Evolutionary conservation across 2,329 filamentous ascomycete species (phyloP).

Genomic region (Xylariaceae sp.): DNA sequence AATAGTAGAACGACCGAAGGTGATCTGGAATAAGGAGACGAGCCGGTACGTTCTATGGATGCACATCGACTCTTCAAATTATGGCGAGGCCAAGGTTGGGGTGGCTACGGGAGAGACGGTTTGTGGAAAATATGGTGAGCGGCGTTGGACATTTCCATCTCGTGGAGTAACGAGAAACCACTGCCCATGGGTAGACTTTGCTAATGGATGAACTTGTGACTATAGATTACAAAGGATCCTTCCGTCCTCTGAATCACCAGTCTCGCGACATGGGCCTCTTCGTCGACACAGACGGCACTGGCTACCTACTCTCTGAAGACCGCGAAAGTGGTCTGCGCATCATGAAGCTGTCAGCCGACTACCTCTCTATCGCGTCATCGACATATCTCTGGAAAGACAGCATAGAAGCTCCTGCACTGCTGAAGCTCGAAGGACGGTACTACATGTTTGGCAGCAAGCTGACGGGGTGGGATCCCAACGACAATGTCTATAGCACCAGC

Average conservation of each 20-base stretch:
- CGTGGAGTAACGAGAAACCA: too few relatives aligned
- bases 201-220: neutral
- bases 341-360: conserved; percentile 51
- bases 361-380: conserved; percentile 44
- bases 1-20: conserved; percentile 27
- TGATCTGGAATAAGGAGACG: conserved; percentile 49
- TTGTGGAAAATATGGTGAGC: neutral
- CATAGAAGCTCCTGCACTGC: conserved; percentile 59
- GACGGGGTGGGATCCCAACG: conserved; percentile 57
- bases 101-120: conserved; percentile 56
- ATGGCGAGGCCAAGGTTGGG: conserved; percentile 60
- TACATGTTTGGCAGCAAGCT: conserved; percentile 61
- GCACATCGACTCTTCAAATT: conserved; percentile 54
- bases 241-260: conserved; percentile 43
- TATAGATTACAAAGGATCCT: conserved; percentile 28
- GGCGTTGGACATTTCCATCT: too few relatives aligned
- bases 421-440: conserved; percentile 57
- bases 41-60: conserved; percentile 48
- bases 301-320: conserved; percentile 29
- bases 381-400: conserved; percentile 47
- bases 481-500: conserved; percentile 59
- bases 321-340: conserved; percentile 55
- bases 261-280: conserved; percentile 58
- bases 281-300: conserved; percentile 22
- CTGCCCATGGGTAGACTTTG: too few relatives aligned